Conservation (phyloP, 257 asterid genomes). For the Rubia yunnanensis region DNA sequence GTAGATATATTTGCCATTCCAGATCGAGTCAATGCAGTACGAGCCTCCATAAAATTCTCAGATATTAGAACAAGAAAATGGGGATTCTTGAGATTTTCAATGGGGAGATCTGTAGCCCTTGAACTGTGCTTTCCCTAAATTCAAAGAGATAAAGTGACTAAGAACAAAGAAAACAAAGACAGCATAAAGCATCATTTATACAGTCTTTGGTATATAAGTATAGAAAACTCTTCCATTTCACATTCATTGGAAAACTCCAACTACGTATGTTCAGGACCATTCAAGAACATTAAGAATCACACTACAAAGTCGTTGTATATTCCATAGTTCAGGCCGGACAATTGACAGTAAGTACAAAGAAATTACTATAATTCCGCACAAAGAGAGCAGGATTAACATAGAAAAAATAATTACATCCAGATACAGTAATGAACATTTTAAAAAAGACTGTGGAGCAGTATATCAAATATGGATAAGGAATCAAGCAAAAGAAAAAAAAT, state of each 20-base stretch:
- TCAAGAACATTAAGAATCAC: background rate
- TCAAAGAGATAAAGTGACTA: constrained; percentile 12
- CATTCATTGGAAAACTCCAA: background rate
- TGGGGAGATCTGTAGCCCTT: constrained; percentile 52
- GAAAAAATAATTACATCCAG: background rate
- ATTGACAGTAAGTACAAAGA: background rate
- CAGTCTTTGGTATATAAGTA: background rate
- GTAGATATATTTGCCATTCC: constrained; percentile 52
- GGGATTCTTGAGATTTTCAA: constrained; percentile 68
- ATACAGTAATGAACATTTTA: background rate
- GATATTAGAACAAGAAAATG: constrained; percentile 82
- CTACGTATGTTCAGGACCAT: background rate
- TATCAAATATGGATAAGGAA: too few relatives aligned
- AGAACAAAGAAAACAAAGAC: background rate
- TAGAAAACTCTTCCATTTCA: background rate
- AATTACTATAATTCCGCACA: background rate
- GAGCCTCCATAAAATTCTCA: constrained; percentile 69
- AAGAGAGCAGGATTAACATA: background rate
- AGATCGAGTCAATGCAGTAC: constrained; percentile 56
- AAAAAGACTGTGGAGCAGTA: too few relatives aligned
- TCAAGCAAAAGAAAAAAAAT: background rate
- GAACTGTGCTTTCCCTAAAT: constrained; percentile 69
- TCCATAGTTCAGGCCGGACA: too few relatives aligned
- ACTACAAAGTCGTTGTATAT: background rate
- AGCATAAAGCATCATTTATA: background rate